Evolutionary conservation across 2,329 filamentous ascomycete genomes (phyloP), one percentile per base, ranked within the genome.

Genomic region (Xenoacremonium recifei): DNA sequence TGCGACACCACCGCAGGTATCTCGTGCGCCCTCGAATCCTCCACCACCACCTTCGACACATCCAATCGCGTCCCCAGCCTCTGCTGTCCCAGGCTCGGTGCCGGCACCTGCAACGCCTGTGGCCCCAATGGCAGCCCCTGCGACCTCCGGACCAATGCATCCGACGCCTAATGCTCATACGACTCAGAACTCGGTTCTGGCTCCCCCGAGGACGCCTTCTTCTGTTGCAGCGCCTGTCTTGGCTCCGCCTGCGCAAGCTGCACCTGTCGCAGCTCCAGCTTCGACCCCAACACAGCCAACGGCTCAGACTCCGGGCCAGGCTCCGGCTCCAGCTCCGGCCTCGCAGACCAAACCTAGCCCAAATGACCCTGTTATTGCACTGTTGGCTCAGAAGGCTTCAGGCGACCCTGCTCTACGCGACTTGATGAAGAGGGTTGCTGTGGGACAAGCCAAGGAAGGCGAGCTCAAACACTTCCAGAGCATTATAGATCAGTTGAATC

Each of bases 361-460:
- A n/a, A 67, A 71, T 18, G 88, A 92, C 57, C 87, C 87, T 1
- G 89, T 93, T 32, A 92, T 93, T 42, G 84, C 89, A 37, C 82
- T 87, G 49, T 69, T 93, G 19, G 88, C 88, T 0, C 84, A 88
- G 54, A 80, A 81, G 50, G 88, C 88, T 6, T 86, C 85, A 0
- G 81, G 79, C 19, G 85, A 93, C 58, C 76, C 82, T 0, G 76
- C 85, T 41, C 70, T 93, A 9, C 84, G 89, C 43, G 82, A 85
- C 25, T 71, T 93, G 0, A 93, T 93, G 88, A 89, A 89, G 61
- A 80, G 87, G 39, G 88, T 93, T 1, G 88, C 88, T 0, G 82
- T 84, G 20, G 87, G 87, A 2, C 77, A 84, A 51, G 88, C 88
- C 1, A 81, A 79, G 11, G 77, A 80, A 27, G 77, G 82, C 12